Percentiles rank a stretch among this genome's conserved stretches.
These are phyloP conservation scores for Podila epigama DNA, from an alignment of 192 early-diverging fungal genomes.

Conservation along the genomic window DNA sequence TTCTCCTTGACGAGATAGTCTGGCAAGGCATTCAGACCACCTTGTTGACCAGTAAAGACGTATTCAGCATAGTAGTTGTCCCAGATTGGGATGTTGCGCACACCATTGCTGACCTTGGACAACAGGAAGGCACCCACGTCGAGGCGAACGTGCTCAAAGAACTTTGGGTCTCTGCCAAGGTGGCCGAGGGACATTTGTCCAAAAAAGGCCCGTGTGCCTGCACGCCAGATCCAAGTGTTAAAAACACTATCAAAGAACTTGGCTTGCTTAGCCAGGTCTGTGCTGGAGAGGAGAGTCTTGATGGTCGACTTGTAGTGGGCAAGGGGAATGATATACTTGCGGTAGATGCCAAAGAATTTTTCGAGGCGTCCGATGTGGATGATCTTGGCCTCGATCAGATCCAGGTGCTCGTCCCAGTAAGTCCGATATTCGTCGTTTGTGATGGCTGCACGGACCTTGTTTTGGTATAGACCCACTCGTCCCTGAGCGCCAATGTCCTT, in stretches of 20 bases:
- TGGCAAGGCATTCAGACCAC: constrained; percentile 24
- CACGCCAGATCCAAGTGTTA: constrained; percentile 45
- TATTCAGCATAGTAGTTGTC: constrained; percentile 49
- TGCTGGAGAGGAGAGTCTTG: constrained; percentile 16
- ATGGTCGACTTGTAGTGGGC: constrained; percentile 27
- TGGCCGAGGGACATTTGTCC: constrained; percentile 47
- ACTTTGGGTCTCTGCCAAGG: constrained; percentile 45
- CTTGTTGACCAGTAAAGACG: constrained; percentile 45
- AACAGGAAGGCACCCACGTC: constrained; percentile 44
- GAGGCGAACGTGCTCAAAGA: constrained; percentile 46
- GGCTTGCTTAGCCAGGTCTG: constrained; percentile 21
- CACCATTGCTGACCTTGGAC: constrained; percentile 37
- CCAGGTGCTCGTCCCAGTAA: constrained; percentile 46
- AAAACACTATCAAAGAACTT: constrained; percentile 38
- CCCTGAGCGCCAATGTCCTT: constrained; percentile 28
- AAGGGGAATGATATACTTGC: constrained; percentile 33
- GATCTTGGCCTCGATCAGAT: constrained; percentile 39
- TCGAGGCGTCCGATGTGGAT: constrained; percentile 47
- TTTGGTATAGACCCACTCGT: constrained; percentile 35
- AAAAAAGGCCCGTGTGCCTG: constrained; percentile 31
- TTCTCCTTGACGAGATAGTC: constrained; percentile 43
- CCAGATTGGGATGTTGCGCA: constrained; percentile 45
- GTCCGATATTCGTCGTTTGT: constrained; percentile 24
- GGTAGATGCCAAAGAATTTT: constrained; percentile 39
- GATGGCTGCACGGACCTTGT: constrained; percentile 31